Percentiles rank a stretch among this genome's conserved stretches.
Evolutionary conservation across 78 protist genomes (phyloP).

Genomic region (Cavenderia fasciculata): DNA sequence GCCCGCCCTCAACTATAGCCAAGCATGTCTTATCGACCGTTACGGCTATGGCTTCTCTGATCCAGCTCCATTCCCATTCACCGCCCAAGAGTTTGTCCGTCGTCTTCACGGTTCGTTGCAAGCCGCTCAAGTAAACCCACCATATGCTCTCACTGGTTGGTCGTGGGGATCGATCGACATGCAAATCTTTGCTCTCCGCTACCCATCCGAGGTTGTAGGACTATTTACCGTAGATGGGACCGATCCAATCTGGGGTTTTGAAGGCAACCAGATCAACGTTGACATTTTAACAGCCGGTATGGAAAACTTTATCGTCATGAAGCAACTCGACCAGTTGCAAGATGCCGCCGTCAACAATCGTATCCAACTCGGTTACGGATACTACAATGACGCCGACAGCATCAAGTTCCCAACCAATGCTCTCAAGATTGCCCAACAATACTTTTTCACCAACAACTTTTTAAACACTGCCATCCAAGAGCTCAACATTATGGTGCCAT

Average conservation of each 20-base stretch:
- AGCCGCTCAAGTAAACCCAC: background rate
- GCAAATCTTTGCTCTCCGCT: conserved; percentile 4
- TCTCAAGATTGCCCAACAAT: background rate
- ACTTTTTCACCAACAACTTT: background rate
- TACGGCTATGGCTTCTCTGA: conserved; percentile 60
- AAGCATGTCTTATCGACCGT: conserved; percentile 22
- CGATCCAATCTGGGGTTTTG: background rate
- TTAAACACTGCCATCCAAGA: conserved; percentile 15
- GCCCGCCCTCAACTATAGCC: background rate
- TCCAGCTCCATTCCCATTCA: conserved; percentile 16
- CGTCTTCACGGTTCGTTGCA: background rate
- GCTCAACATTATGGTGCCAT: background rate
- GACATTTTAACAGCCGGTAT: background rate
- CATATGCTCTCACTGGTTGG: conserved; percentile 39
- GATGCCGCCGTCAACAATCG: background rate
- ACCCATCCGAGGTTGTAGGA: conserved; percentile 15
- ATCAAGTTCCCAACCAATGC: background rate
- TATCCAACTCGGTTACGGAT: background rate
- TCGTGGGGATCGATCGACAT: conserved; percentile 50
- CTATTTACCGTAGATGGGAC: conserved; percentile 17
- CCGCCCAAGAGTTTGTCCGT: background rate
- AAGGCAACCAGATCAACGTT: background rate
- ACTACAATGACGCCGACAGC: background rate
- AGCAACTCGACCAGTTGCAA: background rate
- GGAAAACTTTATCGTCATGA: background rate